Conservation (phyloP, 2,329 filamentous ascomycete genomes). For the Coniochaeta prunicola region DNA sequence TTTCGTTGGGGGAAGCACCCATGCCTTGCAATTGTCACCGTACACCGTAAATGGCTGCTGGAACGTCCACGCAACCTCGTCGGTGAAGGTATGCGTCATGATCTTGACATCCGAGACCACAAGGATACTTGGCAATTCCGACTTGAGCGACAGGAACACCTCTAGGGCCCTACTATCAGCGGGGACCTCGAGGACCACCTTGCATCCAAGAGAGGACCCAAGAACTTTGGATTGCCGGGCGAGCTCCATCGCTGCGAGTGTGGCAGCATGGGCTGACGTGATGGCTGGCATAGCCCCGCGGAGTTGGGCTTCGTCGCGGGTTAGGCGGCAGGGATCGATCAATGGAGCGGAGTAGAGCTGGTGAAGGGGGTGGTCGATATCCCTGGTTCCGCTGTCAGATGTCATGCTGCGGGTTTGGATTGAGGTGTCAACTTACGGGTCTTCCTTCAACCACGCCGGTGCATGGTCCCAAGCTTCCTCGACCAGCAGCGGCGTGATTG, state of each 20-base stretch:
- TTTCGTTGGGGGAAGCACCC: constrained; percentile 40
- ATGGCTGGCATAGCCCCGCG: constrained; percentile 38
- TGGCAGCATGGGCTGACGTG: constrained; percentile 51
- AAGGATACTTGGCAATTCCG: constrained; percentile 57
- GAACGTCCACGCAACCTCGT: constrained; percentile 31
- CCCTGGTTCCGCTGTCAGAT: constrained; percentile 10
- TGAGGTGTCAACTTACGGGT: constrained; percentile 27
- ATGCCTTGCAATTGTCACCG: constrained; percentile 28
- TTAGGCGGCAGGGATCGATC: constrained; percentile 30
- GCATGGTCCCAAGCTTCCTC: constrained; percentile 82
- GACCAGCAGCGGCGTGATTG: constrained; percentile 74
- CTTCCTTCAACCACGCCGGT: constrained; percentile 54
- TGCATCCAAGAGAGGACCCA: constrained; percentile 74
- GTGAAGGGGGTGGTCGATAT: constrained; percentile 31
- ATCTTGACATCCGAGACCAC: constrained; percentile 60
- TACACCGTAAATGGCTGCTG: constrained; percentile 33
- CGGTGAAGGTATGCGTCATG: constrained; percentile 20
- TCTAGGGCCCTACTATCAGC: constrained; percentile 15
- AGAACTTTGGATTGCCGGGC: constrained; percentile 65
- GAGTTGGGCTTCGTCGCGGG: constrained; percentile 28
- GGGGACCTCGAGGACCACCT: constrained; percentile 50
- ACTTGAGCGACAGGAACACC: constrained; percentile 26
- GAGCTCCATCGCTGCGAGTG: constrained; percentile 70
- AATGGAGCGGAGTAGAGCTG: constrained; percentile 40
- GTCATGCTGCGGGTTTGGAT: constrained; percentile 20